A percentile compares a stretch with the other conserved stretches of the same genome.
Evolutionary conservation across 2,329 filamentous ascomycete species (phyloP).

Genomic region (Claviceps digitariae): DNA sequence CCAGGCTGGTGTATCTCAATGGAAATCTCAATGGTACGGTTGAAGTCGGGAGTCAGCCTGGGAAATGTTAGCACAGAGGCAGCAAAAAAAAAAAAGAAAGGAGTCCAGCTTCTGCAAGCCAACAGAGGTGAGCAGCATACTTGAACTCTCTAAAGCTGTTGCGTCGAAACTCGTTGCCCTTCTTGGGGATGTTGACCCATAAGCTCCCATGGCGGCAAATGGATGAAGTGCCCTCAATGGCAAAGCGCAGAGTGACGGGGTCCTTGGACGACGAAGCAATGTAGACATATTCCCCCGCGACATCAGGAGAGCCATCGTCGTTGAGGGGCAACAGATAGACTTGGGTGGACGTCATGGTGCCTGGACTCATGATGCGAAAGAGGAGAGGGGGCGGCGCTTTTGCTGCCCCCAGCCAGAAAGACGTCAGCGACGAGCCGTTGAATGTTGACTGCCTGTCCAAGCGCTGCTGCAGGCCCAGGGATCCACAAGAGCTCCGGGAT

Average conservation of each 20-base stretch:
- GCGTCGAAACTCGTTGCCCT: constrained; percentile 62
- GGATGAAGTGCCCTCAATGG: constrained; percentile 87
- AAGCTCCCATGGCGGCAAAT: constrained; percentile 89
- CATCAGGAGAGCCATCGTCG: constrained; percentile 82
- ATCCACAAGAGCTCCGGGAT: constrained; percentile 3
- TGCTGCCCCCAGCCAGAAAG: constrained; percentile 9
- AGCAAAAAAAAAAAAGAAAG: no score
- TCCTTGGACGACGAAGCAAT: constrained; percentile 60
- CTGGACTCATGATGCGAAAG: constrained; percentile 38
- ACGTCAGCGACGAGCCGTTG: background rate
- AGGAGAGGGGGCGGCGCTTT: constrained; percentile 12
- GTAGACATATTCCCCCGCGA: constrained; percentile 84
- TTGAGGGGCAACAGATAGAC: constrained; percentile 84
- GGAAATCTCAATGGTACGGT: constrained; percentile 78
- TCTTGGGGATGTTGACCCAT: constrained; percentile 87
- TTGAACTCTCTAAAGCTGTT: constrained; percentile 76
- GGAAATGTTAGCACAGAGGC: background rate
- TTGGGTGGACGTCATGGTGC: constrained; percentile 51
- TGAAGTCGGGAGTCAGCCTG: constrained; percentile 85
- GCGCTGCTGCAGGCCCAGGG: background rate
- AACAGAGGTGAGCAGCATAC: constrained; percentile 36
- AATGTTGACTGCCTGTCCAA: background rate
- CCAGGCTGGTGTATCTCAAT: constrained; percentile 72
- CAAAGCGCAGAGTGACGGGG: constrained; percentile 73
- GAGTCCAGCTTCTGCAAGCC: background rate